Conservation (phyloP, 108 stramenopile genomes). For the Nitzschia sp. region DNA sequence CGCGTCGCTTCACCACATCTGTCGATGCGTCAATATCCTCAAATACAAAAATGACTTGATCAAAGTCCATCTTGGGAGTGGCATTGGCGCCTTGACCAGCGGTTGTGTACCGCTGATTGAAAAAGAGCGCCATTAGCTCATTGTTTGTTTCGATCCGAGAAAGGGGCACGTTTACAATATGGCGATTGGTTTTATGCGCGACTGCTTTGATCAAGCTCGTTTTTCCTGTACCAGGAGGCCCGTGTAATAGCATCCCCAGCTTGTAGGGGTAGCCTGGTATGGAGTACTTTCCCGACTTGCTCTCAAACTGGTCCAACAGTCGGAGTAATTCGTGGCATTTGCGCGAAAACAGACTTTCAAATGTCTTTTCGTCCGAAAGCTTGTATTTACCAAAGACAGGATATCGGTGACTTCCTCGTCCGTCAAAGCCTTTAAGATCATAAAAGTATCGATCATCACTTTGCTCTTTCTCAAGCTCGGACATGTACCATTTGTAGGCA, state of each 20-base stretch:
- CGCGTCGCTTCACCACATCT: slow-evolving; percentile 51
- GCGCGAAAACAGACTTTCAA: slow-evolving; percentile 58
- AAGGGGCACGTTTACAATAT: slow-evolving; percentile 60
- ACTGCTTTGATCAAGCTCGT: slow-evolving; percentile 75
- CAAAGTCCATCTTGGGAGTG: slow-evolving; percentile 29
- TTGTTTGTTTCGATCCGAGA: slow-evolving; percentile 59
- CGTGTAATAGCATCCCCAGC: slow-evolving; percentile 67
- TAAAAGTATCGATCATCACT: slow-evolving; percentile 28
- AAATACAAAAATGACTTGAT: slow-evolving; percentile 67
- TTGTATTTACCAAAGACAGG: slow-evolving; percentile 38
- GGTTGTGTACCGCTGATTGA: slow-evolving; percentile 47
- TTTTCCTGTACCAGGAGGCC: slow-evolving; percentile 90
- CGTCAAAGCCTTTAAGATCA: slow-evolving; percentile 11
- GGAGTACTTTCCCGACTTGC: slow-evolving; percentile 60
- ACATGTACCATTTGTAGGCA: slow-evolving; percentile 39
- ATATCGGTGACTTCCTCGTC: slow-evolving; percentile 14
- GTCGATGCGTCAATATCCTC: slow-evolving; percentile 72
- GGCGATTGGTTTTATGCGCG: slow-evolving; percentile 57
- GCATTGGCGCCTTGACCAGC: slow-evolving; percentile 26
- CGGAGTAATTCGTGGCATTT: slow-evolving; percentile 46
- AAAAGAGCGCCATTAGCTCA: slow-evolving; percentile 58
- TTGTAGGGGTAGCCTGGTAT: slow-evolving; percentile 76
- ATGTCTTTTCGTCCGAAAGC: slow-evolving; percentile 66
- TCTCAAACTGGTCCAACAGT: slow-evolving; percentile 40
- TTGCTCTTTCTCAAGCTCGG: slow-evolving; percentile 18